A percentile compares a stretch with the other conserved stretches of the same genome.
Evolutionary conservation across 2,329 filamentous ascomycete species (phyloP).

Genomic region (Colletotrichum destructivum): DNA sequence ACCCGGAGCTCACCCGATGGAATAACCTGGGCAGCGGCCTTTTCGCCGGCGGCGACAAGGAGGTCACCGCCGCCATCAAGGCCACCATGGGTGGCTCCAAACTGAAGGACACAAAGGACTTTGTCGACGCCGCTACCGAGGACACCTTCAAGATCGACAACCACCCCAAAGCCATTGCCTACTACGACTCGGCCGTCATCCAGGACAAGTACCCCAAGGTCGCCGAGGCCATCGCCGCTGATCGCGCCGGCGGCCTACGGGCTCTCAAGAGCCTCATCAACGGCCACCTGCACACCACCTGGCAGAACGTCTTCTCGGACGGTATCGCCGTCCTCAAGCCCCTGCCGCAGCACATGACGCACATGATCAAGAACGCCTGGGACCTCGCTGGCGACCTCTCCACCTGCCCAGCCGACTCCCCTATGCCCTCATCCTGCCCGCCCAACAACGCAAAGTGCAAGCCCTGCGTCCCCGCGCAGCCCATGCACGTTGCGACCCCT

Average conservation of each 20-base stretch:
- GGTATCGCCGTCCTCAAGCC: conserved; percentile 90
- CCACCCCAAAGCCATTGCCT: conserved; percentile 78
- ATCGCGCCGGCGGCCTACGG: conserved; percentile 72
- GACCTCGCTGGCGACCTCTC: conserved; percentile 83
- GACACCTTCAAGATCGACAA: conserved; percentile 77
- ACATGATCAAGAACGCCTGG: conserved; percentile 78
- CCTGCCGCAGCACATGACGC: conserved; percentile 80
- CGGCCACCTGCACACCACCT: conserved; percentile 86
- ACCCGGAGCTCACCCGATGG: conserved; percentile 81
- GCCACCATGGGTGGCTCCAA: conserved; percentile 70
- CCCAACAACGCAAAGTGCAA: conserved; percentile 84
- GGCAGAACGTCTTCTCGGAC: conserved; percentile 82
- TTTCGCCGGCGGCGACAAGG: conserved; percentile 77
- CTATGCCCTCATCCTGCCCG: conserved; percentile 84
- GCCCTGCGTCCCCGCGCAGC: conserved; percentile 77
- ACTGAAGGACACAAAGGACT: conserved; percentile 70
- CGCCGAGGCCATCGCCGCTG: conserved; percentile 71
- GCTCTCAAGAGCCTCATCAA: conserved; percentile 84
- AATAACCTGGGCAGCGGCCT: conserved; percentile 79
- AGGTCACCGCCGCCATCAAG: conserved; percentile 75
- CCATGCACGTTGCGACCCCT: conserved; percentile 77
- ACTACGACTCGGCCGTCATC: conserved; percentile 79
- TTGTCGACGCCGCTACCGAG: conserved; percentile 74
- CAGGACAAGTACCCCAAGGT: conserved; percentile 77
- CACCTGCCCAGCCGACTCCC: conserved; percentile 78